phyloP scores from a whole-genome alignment of 371 early-diverging fungal species.

The Chytridium lagenaria region DNA sequence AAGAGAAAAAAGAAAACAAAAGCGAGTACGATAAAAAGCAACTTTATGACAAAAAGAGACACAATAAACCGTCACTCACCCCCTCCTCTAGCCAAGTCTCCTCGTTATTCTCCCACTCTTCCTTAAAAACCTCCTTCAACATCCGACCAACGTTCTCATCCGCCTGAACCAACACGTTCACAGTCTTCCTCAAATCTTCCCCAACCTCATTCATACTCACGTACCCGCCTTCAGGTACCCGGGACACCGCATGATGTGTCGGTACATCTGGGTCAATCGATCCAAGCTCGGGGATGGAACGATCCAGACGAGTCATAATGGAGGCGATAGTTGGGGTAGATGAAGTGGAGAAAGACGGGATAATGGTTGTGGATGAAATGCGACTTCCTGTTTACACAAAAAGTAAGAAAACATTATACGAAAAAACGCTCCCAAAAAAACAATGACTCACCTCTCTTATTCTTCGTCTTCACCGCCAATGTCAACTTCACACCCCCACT shows the following conservation, averaged over 20 bases:
- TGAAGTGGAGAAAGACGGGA: background rate
- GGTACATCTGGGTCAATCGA: background rate
- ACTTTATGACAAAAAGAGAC: background rate
- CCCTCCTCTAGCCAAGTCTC: conserved; percentile 18
- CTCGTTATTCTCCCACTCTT: conserved; percentile 13
- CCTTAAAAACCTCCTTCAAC: conserved; percentile 16
- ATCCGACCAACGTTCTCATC: background rate
- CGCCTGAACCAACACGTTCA: background rate
- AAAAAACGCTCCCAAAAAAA: background rate
- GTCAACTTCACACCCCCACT: background rate
- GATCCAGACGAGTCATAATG: conserved; percentile 1
- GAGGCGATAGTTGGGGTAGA: background rate
- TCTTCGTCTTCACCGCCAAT: background rate
- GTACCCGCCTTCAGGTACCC: conserved; percentile 15
- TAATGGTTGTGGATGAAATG: background rate
- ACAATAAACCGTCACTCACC: conserved; percentile 4
- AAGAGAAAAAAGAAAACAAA: background rate
- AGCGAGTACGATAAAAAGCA: background rate
- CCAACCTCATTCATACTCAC: conserved; percentile 1
- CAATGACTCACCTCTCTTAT: background rate
- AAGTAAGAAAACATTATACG: background rate
- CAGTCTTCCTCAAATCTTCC: conserved; percentile 11
- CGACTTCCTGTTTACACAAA: background rate
- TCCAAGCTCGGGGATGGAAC: background rate
- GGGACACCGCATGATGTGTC: background rate